phyloP scores from a whole-genome alignment of 2,329 filamentous ascomycete genomes.

The Knufia fluminis region DNA sequence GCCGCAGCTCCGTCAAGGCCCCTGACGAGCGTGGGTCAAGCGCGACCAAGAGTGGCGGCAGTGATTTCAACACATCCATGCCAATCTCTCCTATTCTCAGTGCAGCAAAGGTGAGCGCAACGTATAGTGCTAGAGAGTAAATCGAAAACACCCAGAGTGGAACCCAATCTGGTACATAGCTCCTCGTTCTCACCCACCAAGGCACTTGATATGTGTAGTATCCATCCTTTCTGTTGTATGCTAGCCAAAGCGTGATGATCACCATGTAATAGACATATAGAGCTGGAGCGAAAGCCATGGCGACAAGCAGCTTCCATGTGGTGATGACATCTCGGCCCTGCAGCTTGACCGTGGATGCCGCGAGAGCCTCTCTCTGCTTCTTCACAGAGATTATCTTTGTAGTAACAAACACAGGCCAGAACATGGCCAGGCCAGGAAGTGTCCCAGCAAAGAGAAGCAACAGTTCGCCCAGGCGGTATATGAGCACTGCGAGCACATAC shows the following conservation, averaged over 20 bases:
- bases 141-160: conserved; percentile 69
- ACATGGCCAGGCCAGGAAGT: conserved; percentile 76
- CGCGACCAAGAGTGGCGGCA: conserved; percentile 76
- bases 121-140: conserved; percentile 70
- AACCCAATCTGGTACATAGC: conserved; percentile 63
- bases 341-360: conserved; percentile 79
- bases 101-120: conserved; percentile 81
- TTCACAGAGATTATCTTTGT: conserved; percentile 72
- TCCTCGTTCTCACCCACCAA: conserved; percentile 60
- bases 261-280: conserved; percentile 75
- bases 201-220: conserved; percentile 70
- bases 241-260: conserved; percentile 65
- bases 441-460: conserved; percentile 67
- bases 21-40: conserved; percentile 77
- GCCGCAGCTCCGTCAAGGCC: conserved; percentile 68
- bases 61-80: conserved; percentile 95
- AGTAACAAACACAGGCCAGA: conserved; percentile 77
- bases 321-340: conserved; percentile 83
- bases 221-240: conserved; percentile 74
- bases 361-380: conserved; percentile 75
- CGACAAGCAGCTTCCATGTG: conserved; percentile 88
- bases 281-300: conserved; percentile 69
- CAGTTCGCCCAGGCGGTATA: conserved; percentile 75
- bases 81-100: conserved; percentile 95
- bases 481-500: conserved; percentile 63